phyloP scores from a whole-genome alignment of 352 stramenopile species.

The Pythium folliculosum region DNA sequence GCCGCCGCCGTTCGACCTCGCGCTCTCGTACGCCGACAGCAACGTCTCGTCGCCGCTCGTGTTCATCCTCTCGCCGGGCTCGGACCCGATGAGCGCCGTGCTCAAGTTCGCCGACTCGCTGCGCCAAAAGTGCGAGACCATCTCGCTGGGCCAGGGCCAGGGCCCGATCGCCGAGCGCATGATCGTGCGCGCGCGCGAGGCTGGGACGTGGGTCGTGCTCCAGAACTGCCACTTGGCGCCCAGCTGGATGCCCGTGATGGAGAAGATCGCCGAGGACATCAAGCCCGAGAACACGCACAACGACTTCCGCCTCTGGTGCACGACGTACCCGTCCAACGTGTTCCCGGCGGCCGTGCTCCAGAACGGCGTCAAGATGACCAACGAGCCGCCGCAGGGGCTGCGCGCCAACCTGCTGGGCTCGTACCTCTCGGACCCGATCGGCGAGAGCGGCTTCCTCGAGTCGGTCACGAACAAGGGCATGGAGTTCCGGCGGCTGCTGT shows the following conservation, averaged over 20 bases:
- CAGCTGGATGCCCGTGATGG: constrained; percentile 94
- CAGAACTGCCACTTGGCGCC: constrained; percentile 91
- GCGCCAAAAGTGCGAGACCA: constrained; percentile 79
- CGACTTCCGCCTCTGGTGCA: constrained; percentile 94
- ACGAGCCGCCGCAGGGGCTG: constrained; percentile 92
- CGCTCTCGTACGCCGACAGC: constrained; percentile 87
- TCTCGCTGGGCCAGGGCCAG: constrained; percentile 93
- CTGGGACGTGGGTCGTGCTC: constrained; percentile 90
- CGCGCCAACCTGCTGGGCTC: constrained; percentile 90
- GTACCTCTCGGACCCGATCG: constrained; percentile 92
- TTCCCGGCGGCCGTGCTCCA: constrained; percentile 94
- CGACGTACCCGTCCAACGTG: constrained; percentile 92
- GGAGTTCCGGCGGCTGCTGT: constrained; percentile 90
- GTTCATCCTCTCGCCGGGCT: constrained; percentile 92
- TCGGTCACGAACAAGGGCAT: constrained; percentile 63
- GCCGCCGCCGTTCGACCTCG: constrained; percentile 88
- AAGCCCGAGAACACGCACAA: constrained; percentile 79
- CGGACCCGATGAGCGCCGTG: constrained; percentile 90
- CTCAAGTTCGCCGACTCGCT: constrained; percentile 88
- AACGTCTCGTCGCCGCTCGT: constrained; percentile 86
- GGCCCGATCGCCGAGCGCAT: constrained; percentile 90
- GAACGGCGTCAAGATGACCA: constrained; percentile 97
- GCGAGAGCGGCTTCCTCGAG: constrained; percentile 88
- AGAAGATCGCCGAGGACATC: constrained; percentile 90
- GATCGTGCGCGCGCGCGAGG: constrained; percentile 80